Base-by-base conservation (phyloP, 2,329 filamentous ascomycete genomes). In the Celoporthe dispersa region DNA sequence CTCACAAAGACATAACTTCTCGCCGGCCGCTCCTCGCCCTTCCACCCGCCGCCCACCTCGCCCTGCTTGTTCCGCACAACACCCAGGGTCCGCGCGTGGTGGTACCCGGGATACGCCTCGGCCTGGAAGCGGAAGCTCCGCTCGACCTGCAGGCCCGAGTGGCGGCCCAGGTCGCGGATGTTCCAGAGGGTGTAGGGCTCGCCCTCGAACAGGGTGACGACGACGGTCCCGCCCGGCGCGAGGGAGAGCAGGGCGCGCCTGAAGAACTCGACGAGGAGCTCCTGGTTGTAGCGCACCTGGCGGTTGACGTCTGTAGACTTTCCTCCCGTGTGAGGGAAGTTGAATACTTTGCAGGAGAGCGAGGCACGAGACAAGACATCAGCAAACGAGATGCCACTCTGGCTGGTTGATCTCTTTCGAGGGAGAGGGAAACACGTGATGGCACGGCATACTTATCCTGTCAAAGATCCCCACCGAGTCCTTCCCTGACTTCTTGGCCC, bases 131-230 rank as follows among this genome's bases (percentile, higher is more conserved):
- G 82, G 77, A 92, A 94, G 78, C 91, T 94, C 75, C 87, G 83
- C 75, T 90, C 84, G 48, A 94, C 91, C 76, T 88, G 86, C 65
- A 95, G 81, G 6, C 92, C 92, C 5, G 86, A 85, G 79, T 97
- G 93, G 8, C 95, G 87, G 1, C 88, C 96, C 37, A 99, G 84
- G 82, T 98, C 95, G 48, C 91, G 88, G 35, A 98, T 87, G 81
- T 98, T 98, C 96, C 96, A 99, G 0, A 98, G 86, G 2, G 94
- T 95, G 79, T 99, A 99, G 0, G 96, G 96, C 79, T 97, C 92
- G 70, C 92, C 92, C 80, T 98, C 95, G 79, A 99, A 99, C 12
- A 98, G 83, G 0, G 94, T 97, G 31, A 98, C 90, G 66, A 97
- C 81, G 67, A 98, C 90, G 75, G 87, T 78, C 48, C 90, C 90